Base-by-base conservation (phyloP, 805 yeast species). In the Saccharomycopsis guyanensis region DNA sequence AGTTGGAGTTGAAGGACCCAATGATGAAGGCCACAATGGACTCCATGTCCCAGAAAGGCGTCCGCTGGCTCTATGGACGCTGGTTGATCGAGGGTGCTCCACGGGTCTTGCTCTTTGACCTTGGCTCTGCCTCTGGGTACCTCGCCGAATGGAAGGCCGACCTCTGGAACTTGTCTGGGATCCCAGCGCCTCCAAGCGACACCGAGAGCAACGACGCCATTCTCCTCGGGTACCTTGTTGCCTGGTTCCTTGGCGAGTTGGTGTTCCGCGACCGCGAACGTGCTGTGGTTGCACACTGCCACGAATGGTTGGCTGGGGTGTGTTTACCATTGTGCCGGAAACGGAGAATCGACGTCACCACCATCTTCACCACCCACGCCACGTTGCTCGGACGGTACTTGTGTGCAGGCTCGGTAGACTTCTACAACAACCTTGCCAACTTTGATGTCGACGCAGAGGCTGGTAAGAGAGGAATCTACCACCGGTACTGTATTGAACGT, bases 21-120 rank as follows among this genome's bases (percentile, higher is more conserved):
- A 62, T 66, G 38, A 65, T 89, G 53, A 73, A 72, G 57, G 72
- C 71, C 22, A 70, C 95, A 1, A 68, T 91, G 56, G 81, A 82
- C 48, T 71, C 86, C 10, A 91, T 91, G 97, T 66, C 75, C 40
- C 72, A 75, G 13, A 72, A 96, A 41, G 97, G 97, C 25, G 76
- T 91, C 53, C 67, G 73, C 48, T 86, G 82, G 71, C 68, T 88
- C 43, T 89, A 91, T 59, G 97, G 97, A 40, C 75, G 97, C 49
- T 91, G 98, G 98, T 75, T 91, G 57, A 88, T 91, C 56, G 98
- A 93, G 62, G 97, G 97, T 16, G 96, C 97, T 0, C 98, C 98
- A 19, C 69, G 95, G 43, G 97, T 93, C 20, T 68, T 91, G 39
- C 69, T 91, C 40, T 93, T 93, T 57, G 97, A 91, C 61, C 72